phyloP scores from a whole-genome alignment of 306 rosid genomes.

The Gillenia trifoliata region DNA sequence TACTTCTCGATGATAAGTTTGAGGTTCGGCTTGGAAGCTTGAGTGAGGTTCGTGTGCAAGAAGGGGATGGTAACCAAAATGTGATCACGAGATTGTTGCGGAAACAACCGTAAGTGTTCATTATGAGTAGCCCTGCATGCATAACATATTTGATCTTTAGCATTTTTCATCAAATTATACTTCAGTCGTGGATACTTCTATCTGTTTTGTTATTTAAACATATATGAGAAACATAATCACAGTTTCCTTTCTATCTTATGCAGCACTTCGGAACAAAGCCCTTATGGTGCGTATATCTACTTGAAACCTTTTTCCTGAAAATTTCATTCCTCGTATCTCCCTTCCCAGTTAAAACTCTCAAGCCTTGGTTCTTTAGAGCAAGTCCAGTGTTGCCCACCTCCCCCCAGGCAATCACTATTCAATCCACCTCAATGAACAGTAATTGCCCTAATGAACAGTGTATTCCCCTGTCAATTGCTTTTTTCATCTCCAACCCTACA shows the following conservation, averaged over 20 bases:
- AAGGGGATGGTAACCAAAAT: conserved; percentile 66
- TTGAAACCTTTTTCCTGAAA: not conserved
- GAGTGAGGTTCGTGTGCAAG: conserved; percentile 64
- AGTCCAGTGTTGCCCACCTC: no score
- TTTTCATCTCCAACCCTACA: no score
- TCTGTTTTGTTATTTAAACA: not conserved
- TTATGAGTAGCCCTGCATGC: not conserved
- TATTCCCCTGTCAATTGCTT: no score
- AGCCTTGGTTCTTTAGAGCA: not conserved
- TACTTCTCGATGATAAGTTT: conserved; percentile 90
- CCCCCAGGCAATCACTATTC: no score
- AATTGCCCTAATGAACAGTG: no score
- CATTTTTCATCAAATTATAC: not conserved
- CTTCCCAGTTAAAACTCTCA: not conserved
- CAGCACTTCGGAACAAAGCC: conserved; percentile 59
- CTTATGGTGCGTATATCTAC: conserved; percentile 39
- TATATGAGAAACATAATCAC: not conserved
- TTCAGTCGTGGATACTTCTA: not conserved
- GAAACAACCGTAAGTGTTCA: conserved; percentile 66
- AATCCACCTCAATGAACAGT: no score
- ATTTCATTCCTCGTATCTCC: not conserved
- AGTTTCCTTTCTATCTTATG: conserved; percentile 24
- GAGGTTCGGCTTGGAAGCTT: conserved; percentile 98
- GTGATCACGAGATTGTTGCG: conserved; percentile 63
- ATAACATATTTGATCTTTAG: not conserved